Evolutionary conservation across 352 stramenopile species (phyloP), one percentile per base, ranked within the genome.

Genomic region (Phytophthora pisi): DNA sequence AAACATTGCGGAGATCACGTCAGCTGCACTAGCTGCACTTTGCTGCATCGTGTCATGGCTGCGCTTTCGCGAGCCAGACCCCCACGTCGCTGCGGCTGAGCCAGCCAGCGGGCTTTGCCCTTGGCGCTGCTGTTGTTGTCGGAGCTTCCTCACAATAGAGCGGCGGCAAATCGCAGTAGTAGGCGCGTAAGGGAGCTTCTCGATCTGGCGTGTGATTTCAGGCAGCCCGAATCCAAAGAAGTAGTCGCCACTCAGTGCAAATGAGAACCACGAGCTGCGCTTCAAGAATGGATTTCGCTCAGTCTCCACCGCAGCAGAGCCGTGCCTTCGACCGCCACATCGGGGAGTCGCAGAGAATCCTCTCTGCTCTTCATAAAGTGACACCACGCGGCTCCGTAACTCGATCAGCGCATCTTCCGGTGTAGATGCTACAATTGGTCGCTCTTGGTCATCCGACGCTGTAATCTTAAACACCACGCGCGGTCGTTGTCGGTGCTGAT

Each of bases 201-300:
- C 89, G 26, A 97, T 83, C 42, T 91, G 79, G 2, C 63, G 64
- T 9, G 61, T 69, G 26, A 97, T 90, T 18, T 82, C 82, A 2
- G 86, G 82, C 4, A 96, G 31, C 0, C 85, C 81, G 52, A 96
- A 88, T 0, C 89, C 89, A 65, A 96, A 97, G 55, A 97, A 97
- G 47, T 93, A 89, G 28, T 81, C 72, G 9, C 88, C 86, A 10
- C 81, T 70, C 3, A 97, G 55, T 6, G 86, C 84, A 55, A 92
- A 97, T 18, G 84, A 92, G 55, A 86, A 88, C 89, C 89, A 95
- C 28, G 86, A 93, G 5, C 75, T 89, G 1, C 87, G 82, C 50
- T 81, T 84, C 51, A 92, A 58, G 45, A 96, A 91, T 23, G 85
- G 86, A 40, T 93, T 94, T 38, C 64, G 64, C n/a, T 79, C 82